Evolutionary conservation across 164 flowering plant genomes (phyloP).

Genomic region (Vitis rupestris): DNA sequence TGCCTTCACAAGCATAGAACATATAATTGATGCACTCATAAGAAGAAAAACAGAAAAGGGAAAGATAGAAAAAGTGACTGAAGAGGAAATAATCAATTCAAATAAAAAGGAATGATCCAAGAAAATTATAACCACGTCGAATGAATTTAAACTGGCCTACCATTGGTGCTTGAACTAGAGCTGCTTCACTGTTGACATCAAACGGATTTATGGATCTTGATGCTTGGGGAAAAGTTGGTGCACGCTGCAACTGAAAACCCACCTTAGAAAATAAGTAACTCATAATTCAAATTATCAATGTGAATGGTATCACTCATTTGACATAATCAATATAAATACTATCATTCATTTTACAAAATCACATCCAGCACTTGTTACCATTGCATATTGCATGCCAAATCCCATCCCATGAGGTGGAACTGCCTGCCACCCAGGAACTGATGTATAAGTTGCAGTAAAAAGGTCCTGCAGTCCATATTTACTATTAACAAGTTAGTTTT

Average conservation of each 20-base stretch:
- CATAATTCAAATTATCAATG: no score
- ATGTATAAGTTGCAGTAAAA: slow-evolving; percentile 36
- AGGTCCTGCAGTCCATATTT: slow-evolving; percentile 39
- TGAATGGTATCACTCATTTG: no score
- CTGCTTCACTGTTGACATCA: slow-evolving; percentile 29
- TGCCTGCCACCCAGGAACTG: slow-evolving; percentile 38
- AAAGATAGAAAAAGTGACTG: no score
- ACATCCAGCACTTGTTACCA: slow-evolving; percentile 16
- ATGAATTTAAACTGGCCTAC: slow-evolving; percentile 15
- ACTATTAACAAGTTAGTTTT: not conserved
- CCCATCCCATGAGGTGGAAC: slow-evolving; percentile 34
- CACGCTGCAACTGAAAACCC: slow-evolving; percentile 22
- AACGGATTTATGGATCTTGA: slow-evolving; percentile 47
- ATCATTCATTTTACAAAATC: no score
- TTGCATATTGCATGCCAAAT: slow-evolving; percentile 27
- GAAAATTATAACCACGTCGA: no score
- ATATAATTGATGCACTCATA: no score
- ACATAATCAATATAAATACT: no score
- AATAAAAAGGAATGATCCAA: no score
- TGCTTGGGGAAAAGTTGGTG: slow-evolving; percentile 20
- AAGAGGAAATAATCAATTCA: no score
- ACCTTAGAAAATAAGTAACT: not conserved
- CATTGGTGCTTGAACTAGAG: slow-evolving; percentile 19
- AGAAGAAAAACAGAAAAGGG: no score
- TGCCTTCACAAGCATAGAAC: no score